phyloP scores from a whole-genome alignment of 495 filamentous ascomycete genomes.

The Xylaria sp. region DNA sequence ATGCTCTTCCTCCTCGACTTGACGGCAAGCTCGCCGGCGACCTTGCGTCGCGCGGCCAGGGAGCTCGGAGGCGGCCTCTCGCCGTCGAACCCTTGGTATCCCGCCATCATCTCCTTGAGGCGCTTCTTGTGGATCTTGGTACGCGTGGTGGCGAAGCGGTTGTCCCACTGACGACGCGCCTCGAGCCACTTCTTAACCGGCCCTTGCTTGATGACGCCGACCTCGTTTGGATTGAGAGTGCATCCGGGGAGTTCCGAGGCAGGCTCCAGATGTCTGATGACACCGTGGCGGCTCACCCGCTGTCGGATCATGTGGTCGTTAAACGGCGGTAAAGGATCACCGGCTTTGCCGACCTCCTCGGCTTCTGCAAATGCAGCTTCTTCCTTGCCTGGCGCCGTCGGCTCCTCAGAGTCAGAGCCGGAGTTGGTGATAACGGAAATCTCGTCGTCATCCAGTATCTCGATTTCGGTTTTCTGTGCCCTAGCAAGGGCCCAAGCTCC shows the following conservation, averaged over 20 bases:
- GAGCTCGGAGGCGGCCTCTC: slow-evolving; percentile 85
- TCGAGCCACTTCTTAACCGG: slow-evolving; percentile 85
- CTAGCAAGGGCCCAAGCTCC: slow-evolving; percentile 86
- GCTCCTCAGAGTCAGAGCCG: slow-evolving; percentile 55
- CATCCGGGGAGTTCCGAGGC: slow-evolving; percentile 67
- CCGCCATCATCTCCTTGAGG: slow-evolving; percentile 70
- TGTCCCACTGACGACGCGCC: slow-evolving; percentile 73
- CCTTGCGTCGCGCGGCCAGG: slow-evolving; percentile 70
- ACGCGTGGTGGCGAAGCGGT: slow-evolving; percentile 69
- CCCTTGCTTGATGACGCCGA: slow-evolving; percentile 80
- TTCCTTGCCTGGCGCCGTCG: slow-evolving; percentile 31
- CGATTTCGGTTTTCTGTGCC: slow-evolving; percentile 78
- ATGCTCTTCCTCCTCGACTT: slow-evolving; percentile 67
- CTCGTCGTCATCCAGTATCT: slow-evolving; percentile 79
- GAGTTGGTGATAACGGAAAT: slow-evolving; percentile 74
- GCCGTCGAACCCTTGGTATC: slow-evolving; percentile 72
- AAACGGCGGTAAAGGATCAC: slow-evolving; percentile 81
- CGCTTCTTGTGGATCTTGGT: slow-evolving; percentile 71
- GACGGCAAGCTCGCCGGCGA: slow-evolving; percentile 52
- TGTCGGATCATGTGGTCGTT: slow-evolving; percentile 90
- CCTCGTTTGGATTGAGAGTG: slow-evolving; percentile 62
- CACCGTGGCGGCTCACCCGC: slow-evolving; percentile 77
- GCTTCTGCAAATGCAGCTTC: slow-evolving; percentile 15
- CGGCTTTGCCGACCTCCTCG: slow-evolving; percentile 72
- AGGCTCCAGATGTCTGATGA: slow-evolving; percentile 69